Evolutionary conservation across 2,329 filamentous ascomycete species (phyloP).

Genomic region (Coniochaeta ligniaria): DNA sequence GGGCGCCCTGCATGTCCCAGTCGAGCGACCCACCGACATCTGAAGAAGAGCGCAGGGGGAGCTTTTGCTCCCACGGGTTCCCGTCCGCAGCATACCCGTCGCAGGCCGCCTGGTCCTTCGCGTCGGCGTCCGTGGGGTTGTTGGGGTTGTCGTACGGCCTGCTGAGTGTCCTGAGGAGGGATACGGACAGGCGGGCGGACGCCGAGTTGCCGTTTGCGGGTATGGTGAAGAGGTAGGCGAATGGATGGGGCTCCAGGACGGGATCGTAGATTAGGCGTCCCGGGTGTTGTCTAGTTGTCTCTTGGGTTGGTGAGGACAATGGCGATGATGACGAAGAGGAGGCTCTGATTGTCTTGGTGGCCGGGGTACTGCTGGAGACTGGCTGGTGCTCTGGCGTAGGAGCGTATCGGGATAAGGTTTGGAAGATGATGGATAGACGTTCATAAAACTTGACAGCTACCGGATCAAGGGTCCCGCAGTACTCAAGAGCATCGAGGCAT

Average conservation of each 20-base stretch:
- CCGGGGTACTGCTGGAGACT: not conserved
- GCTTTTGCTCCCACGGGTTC: not conserved
- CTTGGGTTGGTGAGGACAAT: not conserved
- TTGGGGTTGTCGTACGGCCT: not conserved
- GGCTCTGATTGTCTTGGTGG: not conserved
- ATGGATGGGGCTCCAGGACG: not conserved
- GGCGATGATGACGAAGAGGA: not conserved
- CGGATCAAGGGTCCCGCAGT: not conserved
- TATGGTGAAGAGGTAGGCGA: not conserved
- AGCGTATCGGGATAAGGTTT: not conserved
- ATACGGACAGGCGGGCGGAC: not conserved
- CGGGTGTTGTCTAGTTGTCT: not conserved
- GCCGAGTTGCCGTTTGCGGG: not conserved
- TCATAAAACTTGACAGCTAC: not conserved
- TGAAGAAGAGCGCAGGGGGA: not conserved
- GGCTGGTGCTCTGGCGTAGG: not conserved
- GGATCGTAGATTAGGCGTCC: not conserved
- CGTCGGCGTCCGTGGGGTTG: not conserved
- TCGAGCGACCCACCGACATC: not conserved
- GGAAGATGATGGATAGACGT: not conserved
- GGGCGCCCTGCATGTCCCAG: not conserved
- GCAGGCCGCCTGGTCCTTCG: not conserved
- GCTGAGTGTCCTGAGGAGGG: not conserved
- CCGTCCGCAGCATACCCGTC: not conserved
- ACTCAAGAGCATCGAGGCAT: constrained; percentile 12